Evolutionary conservation across 1,284 basidiomycete species (phyloP).

Genomic region (Pseudozyma sp.): DNA sequence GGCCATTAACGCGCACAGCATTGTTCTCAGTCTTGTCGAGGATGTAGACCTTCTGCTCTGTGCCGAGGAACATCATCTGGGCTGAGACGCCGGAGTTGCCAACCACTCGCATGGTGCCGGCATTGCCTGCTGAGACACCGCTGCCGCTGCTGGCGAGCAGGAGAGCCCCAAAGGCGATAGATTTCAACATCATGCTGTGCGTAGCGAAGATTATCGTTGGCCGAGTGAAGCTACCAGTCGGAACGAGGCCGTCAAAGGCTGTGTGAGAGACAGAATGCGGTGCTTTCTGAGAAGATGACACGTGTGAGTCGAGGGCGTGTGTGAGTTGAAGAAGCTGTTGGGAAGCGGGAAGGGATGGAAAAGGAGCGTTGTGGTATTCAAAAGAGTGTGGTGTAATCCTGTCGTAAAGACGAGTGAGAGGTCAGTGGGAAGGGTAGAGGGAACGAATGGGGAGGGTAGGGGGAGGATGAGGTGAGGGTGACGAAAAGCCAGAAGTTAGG

Average conservation of each 20-base stretch:
- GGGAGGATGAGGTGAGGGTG: neutral
- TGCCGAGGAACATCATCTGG: conserved; percentile 64
- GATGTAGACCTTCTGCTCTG: conserved; percentile 58
- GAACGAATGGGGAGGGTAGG: neutral
- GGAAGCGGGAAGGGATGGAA: neutral
- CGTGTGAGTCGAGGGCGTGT: too few species aligned
- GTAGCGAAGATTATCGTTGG: conserved; percentile 12
- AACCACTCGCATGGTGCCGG: conserved; percentile 51
- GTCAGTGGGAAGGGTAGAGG: too few species aligned
- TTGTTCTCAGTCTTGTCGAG: conserved; percentile 66
- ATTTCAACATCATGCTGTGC: conserved; percentile 19
- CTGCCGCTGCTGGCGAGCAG: conserved; percentile 15
- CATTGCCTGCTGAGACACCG: conserved; percentile 28
- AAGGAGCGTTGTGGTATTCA: neutral
- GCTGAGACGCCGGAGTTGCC: conserved; percentile 61
- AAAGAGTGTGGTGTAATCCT: conserved; percentile 3
- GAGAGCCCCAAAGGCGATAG: conserved; percentile 24
- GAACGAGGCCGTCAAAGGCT: neutral
- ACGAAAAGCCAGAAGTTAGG: neutral
- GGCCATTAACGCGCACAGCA: conserved; percentile 42
- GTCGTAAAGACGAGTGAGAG: neutral
- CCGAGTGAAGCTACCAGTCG: neutral
- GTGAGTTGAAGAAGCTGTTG: too few species aligned
- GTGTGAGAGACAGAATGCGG: neutral
- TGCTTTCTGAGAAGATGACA: too few species aligned